These are phyloP conservation scores for Carex sylvatica DNA, from an alignment of 202 grass and related monocot species.

Conservation along the genomic window DNA sequence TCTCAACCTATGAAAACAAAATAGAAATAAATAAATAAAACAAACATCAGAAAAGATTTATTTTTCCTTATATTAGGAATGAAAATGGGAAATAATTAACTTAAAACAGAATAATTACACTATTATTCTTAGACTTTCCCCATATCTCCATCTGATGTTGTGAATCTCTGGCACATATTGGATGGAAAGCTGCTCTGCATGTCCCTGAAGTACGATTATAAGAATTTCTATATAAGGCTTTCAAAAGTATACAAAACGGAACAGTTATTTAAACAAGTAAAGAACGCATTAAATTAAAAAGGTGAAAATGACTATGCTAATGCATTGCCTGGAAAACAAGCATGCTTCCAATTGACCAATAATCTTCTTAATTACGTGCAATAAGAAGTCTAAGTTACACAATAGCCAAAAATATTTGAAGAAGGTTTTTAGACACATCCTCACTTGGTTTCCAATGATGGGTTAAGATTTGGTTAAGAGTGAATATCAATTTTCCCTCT, in stretches of 20 bases:
- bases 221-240: conserved; percentile 27
- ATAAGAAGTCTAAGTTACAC: neutral
- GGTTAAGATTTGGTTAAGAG: neutral
- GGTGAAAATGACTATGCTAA: neutral
- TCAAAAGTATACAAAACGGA: neutral
- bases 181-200: conserved; percentile 89
- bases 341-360: neutral
- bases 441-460: neutral
- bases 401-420: neutral
- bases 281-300: neutral
- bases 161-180: conserved; percentile 86
- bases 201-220: conserved; percentile 57
- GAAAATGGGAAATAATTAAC: conserved; percentile 10
- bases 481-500: neutral
- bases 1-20: conserved; percentile 62
- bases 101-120: conserved; percentile 51
- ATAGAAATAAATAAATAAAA: conserved; percentile 21
- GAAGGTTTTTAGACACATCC: neutral
- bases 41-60: conserved; percentile 15
- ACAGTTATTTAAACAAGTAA: neutral
- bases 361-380: neutral
- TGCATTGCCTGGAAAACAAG: neutral
- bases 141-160: conserved; percentile 99
- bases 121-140: conserved; percentile 79
- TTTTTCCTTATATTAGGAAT: neutral